Evolutionary conservation across 345 rosid genomes (phyloP).

Genomic region (Cochlearia excelsa): DNA sequence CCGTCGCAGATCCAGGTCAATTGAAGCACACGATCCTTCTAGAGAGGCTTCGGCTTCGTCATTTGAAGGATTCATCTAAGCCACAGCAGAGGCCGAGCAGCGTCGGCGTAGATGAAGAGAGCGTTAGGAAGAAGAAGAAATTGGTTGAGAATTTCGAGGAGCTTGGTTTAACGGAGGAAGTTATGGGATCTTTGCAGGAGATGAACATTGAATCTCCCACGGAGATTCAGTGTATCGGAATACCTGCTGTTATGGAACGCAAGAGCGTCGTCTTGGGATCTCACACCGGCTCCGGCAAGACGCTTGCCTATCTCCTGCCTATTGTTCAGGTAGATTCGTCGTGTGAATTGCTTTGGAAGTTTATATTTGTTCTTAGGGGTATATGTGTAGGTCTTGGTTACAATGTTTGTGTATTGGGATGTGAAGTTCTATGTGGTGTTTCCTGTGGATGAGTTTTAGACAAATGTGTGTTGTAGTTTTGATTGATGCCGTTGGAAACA

Average conservation of each 20-base stretch:
- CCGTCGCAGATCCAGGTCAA: constrained; percentile 43
- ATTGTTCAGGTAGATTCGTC: constrained; percentile 66
- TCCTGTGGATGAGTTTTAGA: background rate
- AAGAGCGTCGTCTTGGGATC: constrained; percentile 86
- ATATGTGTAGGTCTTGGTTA: background rate
- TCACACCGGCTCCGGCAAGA: constrained; percentile 96
- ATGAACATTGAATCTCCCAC: constrained; percentile 77
- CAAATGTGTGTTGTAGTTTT: background rate
- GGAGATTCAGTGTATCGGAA: constrained; percentile 87
- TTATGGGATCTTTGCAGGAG: constrained; percentile 79
- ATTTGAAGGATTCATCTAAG: constrained; percentile 55
- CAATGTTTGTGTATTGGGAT: background rate
- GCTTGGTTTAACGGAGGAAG: constrained; percentile 74
- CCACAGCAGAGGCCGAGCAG: constrained; percentile 38
- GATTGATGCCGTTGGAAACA: background rate
- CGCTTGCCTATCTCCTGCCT: constrained; percentile 82
- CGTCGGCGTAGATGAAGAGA: constrained; percentile 29
- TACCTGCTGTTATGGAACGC: constrained; percentile 79
- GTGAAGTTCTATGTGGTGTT: background rate
- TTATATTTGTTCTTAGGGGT: background rate
- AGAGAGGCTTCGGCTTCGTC: constrained; percentile 72
- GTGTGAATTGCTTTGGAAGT: background rate
- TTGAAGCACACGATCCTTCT: constrained; percentile 68
- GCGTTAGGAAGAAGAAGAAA: constrained; percentile 44
- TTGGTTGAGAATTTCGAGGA: constrained; percentile 66